These are phyloP conservation scores for Monilinia fructicola DNA, from an alignment of 2,329 filamentous ascomycete genomes.

Conservation along the genomic window DNA sequence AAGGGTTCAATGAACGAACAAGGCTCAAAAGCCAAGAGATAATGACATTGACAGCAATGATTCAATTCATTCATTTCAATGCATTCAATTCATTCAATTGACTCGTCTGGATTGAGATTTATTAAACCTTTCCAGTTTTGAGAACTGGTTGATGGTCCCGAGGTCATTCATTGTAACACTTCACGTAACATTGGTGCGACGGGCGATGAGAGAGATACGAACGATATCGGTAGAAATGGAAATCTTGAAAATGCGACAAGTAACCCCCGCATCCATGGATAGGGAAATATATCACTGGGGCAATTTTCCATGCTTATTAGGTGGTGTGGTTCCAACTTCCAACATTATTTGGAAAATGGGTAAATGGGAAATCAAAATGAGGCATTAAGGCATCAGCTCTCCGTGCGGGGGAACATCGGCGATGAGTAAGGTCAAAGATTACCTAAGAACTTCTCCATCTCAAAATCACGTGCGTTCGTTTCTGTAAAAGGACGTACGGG, in stretches of 20 bases:
- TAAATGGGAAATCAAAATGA: background rate
- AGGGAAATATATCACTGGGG: background rate
- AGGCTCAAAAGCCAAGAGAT: slow-evolving; percentile 6
- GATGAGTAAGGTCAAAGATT: background rate
- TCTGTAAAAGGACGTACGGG: background rate
- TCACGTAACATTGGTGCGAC: background rate
- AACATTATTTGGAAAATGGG: too few relatives aligned
- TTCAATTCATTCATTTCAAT: background rate
- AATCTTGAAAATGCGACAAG: too few relatives aligned
- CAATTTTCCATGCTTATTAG: background rate
- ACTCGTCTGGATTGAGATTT: background rate
- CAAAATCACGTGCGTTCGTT: slow-evolving; percentile 4
- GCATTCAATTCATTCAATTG: background rate
- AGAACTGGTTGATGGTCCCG: background rate
- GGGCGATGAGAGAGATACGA: background rate
- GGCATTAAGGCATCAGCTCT: background rate
- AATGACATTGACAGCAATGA: background rate
- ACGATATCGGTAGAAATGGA: too few relatives aligned
- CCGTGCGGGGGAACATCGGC: background rate
- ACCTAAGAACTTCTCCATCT: background rate
- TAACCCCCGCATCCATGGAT: too few relatives aligned
- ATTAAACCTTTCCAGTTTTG: background rate
- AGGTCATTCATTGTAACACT: too few relatives aligned
- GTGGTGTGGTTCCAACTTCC: too few relatives aligned
- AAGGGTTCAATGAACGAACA: background rate